These are phyloP conservation scores for Leccinum subtestaceum DNA, from an alignment of 768 basidiomycete genomes.

Conservation along the genomic window DNA sequence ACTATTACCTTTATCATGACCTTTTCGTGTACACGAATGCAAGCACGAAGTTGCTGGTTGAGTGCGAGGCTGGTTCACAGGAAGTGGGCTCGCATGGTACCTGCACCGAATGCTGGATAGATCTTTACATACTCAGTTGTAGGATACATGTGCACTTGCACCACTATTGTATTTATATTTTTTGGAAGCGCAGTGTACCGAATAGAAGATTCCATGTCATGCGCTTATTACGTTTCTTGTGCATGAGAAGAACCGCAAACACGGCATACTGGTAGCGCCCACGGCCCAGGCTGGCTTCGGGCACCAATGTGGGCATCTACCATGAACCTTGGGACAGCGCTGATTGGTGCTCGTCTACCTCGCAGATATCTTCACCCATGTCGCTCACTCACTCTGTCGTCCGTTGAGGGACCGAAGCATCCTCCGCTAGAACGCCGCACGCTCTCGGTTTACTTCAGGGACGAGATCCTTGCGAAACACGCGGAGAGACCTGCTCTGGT, in stretches of 20 bases:
- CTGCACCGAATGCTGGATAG: slow-evolving; percentile 12
- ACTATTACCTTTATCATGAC: slow-evolving; percentile 17
- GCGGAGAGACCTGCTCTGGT: slow-evolving; percentile 59
- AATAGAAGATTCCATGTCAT: neutral
- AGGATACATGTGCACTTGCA: neutral
- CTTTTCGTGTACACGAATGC: slow-evolving; percentile 3
- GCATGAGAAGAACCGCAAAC: neutral
- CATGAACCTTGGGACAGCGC: slow-evolving; percentile 4
- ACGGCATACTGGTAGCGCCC: neutral
- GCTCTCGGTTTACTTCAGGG: slow-evolving; percentile 58
- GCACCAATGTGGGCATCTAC: neutral
- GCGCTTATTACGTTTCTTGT: neutral
- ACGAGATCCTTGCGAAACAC: slow-evolving; percentile 51
- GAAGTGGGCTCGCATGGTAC: neutral
- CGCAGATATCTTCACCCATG: slow-evolving; percentile 11
- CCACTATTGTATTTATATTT: neutral
- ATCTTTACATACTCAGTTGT: neutral
- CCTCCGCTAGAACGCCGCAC: slow-evolving; percentile 57
- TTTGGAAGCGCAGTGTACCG: neutral
- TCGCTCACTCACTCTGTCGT: slow-evolving; percentile 44
- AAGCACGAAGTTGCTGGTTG: neutral
- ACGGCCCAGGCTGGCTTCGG: neutral
- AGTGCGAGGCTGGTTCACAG: neutral
- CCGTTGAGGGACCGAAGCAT: slow-evolving; percentile 53
- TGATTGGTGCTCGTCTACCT: neutral